Base-by-base conservation (phyloP, 345 rosid species). In the Eucalyptus cladocalyx region DNA sequence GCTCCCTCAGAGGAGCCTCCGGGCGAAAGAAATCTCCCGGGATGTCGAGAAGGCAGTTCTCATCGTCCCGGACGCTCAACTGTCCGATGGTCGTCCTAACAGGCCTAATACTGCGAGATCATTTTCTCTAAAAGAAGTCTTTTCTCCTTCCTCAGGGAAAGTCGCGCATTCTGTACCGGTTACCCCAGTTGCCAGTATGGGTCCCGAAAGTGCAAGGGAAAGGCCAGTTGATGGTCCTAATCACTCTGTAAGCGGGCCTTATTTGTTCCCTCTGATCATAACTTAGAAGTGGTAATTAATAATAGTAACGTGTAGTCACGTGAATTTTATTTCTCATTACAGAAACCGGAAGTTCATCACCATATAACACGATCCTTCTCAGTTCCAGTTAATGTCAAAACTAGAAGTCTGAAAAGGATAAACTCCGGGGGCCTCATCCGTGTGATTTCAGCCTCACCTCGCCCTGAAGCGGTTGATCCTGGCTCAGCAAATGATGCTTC, bases 371-470 rank as follows among this genome's bases (percentile, higher is more conserved):
- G 95, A 49, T 94, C 95, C 12, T 88, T 95, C 49, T 94, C 95
- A 23, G 95, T 95, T 90, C 95, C 96, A 11, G 93, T 92, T 72
- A 92, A 92, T 89, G 89, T 91, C 90, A 93, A 93, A 90, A 67
- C 69, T 32, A 91, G 90, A 91, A 94, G 94, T 90, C 89, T 93
- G 88, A 91, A 91, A 87, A 90, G 90, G 85, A 89, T 91, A 24
- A 95, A 93, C 88, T 93, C 95, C 45, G 92, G 93, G 89, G 92
- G 93, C 76, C 87, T 94, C 89, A 88, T 95, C 69, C 95, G 95
- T 80, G 93, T 95, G 42, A 89, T 95, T 91, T 87, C 94, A 58
- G 89, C 91, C 30, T 89, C 93, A 30, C 91, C 94, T 65, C 91
- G 89, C 87, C 90, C 93, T 54, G 87, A 34, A 53, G 90, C 90